These are phyloP conservation scores for Alternaria burnsii DNA, from an alignment of 2,329 filamentous ascomycete genomes.

Conservation along the genomic window DNA sequence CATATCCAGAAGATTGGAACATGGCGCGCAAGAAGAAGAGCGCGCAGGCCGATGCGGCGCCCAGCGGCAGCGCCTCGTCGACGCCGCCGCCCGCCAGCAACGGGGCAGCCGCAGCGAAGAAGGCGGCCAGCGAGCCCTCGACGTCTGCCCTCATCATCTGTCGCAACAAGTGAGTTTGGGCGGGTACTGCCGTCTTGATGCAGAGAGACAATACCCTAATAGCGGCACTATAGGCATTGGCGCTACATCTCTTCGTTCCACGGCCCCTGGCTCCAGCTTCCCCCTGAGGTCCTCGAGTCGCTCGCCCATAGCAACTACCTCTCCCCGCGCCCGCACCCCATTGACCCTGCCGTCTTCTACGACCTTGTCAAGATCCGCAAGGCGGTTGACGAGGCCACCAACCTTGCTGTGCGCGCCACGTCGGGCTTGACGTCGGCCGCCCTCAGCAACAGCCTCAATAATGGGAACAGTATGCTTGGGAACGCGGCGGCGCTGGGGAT, in stretches of 20 bases:
- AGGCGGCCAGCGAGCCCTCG: conserved; percentile 24
- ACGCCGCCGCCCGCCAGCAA: conserved; percentile 12
- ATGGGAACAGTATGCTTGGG: conserved; percentile 59
- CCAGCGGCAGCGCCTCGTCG: conserved; percentile 24
- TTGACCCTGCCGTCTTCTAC: conserved; percentile 83
- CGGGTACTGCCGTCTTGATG: conserved; percentile 15
- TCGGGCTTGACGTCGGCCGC: conserved; percentile 74
- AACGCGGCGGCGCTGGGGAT: conserved; percentile 65
- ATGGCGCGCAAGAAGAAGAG: conserved; percentile 51
- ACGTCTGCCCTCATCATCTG: conserved; percentile 51
- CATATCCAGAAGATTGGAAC: conserved; percentile 6
- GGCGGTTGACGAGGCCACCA: conserved; percentile 80
- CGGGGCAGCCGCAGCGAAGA: conserved; percentile 12
- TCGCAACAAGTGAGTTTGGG: conserved; percentile 54
- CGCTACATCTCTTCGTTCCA: conserved; percentile 84
- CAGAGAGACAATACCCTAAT: conserved; percentile 20
- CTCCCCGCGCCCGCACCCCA: conserved; percentile 75
- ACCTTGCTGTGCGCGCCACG: conserved; percentile 78
- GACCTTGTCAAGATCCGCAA: conserved; percentile 84
- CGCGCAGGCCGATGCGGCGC: conserved; percentile 28
- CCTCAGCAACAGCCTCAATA: conserved; percentile 65
- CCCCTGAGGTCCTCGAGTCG: conserved; percentile 79
- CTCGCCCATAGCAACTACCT: conserved; percentile 83
- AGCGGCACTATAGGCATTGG: conserved; percentile 71
- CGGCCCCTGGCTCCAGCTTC: conserved; percentile 82